These are phyloP conservation scores for Solanum medicagineum DNA, from an alignment of 257 asterid genomes.

Conservation along the genomic window DNA sequence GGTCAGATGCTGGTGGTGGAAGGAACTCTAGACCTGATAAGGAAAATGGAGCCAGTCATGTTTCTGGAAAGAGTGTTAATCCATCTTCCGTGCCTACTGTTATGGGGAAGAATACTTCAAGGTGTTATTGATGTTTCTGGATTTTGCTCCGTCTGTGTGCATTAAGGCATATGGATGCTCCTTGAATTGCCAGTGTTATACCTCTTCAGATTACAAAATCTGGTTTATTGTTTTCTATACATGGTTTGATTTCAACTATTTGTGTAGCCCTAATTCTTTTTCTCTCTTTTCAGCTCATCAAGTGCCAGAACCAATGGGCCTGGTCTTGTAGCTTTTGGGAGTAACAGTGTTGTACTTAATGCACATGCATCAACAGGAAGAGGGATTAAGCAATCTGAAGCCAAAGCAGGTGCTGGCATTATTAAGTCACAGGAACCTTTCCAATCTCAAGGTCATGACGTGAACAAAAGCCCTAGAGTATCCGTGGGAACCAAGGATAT, in stretches of 20 bases:
- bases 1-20: slow-evolving; percentile 37
- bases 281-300: slow-evolving; percentile 35
- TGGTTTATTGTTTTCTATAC: not conserved
- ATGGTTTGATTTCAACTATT: not conserved
- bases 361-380: slow-evolving; percentile 8
- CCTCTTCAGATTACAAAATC: not conserved
- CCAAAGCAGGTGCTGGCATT: slow-evolving; percentile 5
- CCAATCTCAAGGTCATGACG: slow-evolving; percentile 12
- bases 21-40: slow-evolving; percentile 35
- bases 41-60: slow-evolving; percentile 32
- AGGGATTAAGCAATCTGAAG: not conserved
- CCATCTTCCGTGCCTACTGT: slow-evolving; percentile 22
- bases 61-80: slow-evolving; percentile 31
- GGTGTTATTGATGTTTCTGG: slow-evolving; percentile 24
- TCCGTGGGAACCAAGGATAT: not conserved
- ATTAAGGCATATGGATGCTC: not conserved
- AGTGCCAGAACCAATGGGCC: slow-evolving; percentile 34
- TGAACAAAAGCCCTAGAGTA: not conserved
- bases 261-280: not conserved
- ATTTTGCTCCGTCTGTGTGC: not conserved
- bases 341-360: slow-evolving; percentile 18
- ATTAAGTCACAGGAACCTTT: slow-evolving; percentile 25
- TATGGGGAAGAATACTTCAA: slow-evolving; percentile 31
- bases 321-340: slow-evolving; percentile 27
- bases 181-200: not conserved